Percentiles rank a stretch among this genome's conserved stretches.
Evolutionary conservation across 78 protist genomes (phyloP).

Genomic region (Creolimax fragrantissima): DNA sequence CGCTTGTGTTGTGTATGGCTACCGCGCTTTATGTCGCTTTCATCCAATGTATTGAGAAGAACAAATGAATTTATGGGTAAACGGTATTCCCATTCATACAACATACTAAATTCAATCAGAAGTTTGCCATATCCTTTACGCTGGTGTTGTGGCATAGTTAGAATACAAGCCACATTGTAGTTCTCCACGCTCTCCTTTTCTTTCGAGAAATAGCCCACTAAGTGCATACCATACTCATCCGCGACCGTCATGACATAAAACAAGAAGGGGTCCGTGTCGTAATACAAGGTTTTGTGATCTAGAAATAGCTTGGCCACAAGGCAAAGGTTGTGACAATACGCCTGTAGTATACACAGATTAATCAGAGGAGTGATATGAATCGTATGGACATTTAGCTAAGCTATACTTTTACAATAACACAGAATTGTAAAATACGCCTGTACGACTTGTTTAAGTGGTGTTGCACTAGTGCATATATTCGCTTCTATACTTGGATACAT

Average conservation of each 20-base stretch:
- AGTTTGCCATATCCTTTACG: conserved; percentile 89
- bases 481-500: conserved; percentile 22
- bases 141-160: conserved; percentile 87
- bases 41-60: too few species aligned
- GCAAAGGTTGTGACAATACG: conserved; percentile 88
- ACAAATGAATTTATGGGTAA: too few species aligned
- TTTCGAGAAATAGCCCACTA: conserved; percentile 92
- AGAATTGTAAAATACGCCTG: too few species aligned
- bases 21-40: too few species aligned
- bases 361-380: too few species aligned
- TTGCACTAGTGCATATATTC: too few species aligned
- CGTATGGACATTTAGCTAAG: too few species aligned
- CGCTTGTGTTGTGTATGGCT: too few species aligned
- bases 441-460: neutral
- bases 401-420: too few species aligned
- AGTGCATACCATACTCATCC: conserved; percentile 69
- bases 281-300: conserved; percentile 90
- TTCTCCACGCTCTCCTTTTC: conserved; percentile 67
- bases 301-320: conserved; percentile 88
- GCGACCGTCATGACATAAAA: conserved; percentile 85
- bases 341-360: neutral
- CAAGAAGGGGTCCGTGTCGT: conserved; percentile 89
- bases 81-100: too few species aligned
- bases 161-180: conserved; percentile 91
- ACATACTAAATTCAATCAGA: conserved; percentile 52